Evolutionary conservation across 495 filamentous ascomycete species (phyloP).

Genomic region (Xylaria acuta): DNA sequence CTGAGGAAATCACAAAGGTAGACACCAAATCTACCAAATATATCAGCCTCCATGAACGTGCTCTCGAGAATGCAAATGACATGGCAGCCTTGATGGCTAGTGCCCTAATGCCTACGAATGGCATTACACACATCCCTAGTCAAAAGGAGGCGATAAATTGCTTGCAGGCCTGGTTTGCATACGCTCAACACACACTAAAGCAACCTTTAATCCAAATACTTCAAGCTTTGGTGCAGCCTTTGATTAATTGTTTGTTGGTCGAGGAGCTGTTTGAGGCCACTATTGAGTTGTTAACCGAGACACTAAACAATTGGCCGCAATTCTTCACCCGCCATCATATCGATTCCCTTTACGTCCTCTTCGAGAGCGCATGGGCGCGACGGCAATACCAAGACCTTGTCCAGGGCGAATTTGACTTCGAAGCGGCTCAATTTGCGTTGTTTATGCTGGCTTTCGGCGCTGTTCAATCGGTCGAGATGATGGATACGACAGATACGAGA

Average conservation of each 20-base stretch:
- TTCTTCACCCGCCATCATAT: slow-evolving; percentile 66
- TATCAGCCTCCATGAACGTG: slow-evolving; percentile 53
- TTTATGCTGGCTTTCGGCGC: slow-evolving; percentile 75
- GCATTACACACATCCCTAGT: slow-evolving; percentile 32
- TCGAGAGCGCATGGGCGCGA: slow-evolving; percentile 62
- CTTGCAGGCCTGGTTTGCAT: slow-evolving; percentile 73
- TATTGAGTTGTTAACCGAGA: slow-evolving; percentile 68
- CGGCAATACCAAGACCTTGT: slow-evolving; percentile 60
- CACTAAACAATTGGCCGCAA: slow-evolving; percentile 66
- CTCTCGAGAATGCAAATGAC: slow-evolving; percentile 59
- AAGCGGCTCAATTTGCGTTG: slow-evolving; percentile 70
- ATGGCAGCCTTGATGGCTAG: slow-evolving; percentile 54
- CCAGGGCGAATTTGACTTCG: slow-evolving; percentile 66
- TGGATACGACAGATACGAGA: slow-evolving; percentile 47
- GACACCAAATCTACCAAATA: slow-evolving; percentile 64
- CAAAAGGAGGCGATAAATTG: slow-evolving; percentile 63
- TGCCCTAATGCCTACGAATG: slow-evolving; percentile 45
- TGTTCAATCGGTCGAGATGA: slow-evolving; percentile 60
- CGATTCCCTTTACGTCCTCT: slow-evolving; percentile 58
- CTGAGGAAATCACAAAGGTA: slow-evolving; percentile 76
- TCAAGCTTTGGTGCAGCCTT: slow-evolving; percentile 58
- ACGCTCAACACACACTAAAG: slow-evolving; percentile 66
- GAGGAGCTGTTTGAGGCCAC: slow-evolving; percentile 63
- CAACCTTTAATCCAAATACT: slow-evolving; percentile 61
- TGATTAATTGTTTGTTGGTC: slow-evolving; percentile 62